phyloP scores from a whole-genome alignment of 2,329 filamentous ascomycete genomes.

The Sclerotinia subarctica region DNA sequence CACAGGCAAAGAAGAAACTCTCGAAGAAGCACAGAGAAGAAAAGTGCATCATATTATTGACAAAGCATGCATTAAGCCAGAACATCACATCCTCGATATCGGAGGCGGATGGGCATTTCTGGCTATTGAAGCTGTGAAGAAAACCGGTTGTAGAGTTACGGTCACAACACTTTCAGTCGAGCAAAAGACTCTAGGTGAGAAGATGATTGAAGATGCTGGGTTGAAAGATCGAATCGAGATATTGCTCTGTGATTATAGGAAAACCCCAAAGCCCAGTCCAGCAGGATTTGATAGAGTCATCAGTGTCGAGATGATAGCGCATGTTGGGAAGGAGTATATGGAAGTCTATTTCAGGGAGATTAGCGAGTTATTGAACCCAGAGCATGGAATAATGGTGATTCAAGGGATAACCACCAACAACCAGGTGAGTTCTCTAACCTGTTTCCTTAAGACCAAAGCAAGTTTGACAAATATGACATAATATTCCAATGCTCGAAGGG shows the following conservation, averaged over 20 bases:
- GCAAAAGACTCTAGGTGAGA: conserved; percentile 63
- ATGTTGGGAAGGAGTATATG: conserved; percentile 63
- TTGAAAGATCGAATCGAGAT: conserved; percentile 58
- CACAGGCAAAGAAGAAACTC: conserved; percentile 44
- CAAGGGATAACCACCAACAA: conserved; percentile 67
- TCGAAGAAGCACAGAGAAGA: conserved; percentile 61
- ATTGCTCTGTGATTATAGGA: conserved; percentile 63
- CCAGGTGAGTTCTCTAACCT: neutral
- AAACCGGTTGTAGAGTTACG: conserved; percentile 65
- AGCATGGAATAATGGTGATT: conserved; percentile 62
- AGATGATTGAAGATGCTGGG: conserved; percentile 57
- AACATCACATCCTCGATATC: conserved; percentile 68
- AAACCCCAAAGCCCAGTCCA: conserved; percentile 47
- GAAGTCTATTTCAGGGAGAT: conserved; percentile 62
- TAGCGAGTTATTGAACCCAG: conserved; percentile 58
- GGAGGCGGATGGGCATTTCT: conserved; percentile 71
- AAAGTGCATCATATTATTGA: conserved; percentile 63
- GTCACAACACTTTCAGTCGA: conserved; percentile 63
- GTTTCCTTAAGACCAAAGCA: neutral
- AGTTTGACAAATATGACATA: neutral
- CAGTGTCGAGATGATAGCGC: conserved; percentile 72
- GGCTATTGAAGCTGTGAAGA: conserved; percentile 62
- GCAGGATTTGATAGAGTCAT: conserved; percentile 64
- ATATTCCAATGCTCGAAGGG: neutral
- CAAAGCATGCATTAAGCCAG: conserved; percentile 56